Conservation (phyloP, 495 filamentous ascomycete genomes). For the Annulohypoxylon stygium region DNA sequence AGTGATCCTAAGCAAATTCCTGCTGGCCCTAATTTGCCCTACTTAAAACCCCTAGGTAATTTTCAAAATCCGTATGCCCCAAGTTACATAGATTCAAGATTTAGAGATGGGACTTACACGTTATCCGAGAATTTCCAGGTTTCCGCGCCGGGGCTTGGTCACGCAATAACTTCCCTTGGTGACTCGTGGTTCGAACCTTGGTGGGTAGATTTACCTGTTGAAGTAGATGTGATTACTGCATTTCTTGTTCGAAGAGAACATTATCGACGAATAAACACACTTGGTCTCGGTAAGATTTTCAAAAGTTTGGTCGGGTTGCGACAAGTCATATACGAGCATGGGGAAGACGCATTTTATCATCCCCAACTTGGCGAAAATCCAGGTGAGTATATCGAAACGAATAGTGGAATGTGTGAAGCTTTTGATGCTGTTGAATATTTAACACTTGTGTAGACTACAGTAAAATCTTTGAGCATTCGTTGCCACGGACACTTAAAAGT, state of each 20-base stretch:
- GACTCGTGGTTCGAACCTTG: background rate
- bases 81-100: too few relatives aligned
- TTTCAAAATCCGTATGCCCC: background rate
- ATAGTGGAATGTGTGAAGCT: too few relatives aligned
- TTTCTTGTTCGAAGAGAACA: conserved; percentile 17
- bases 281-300: background rate
- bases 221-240: conserved; percentile 14
- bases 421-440: background rate
- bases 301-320: conserved; percentile 8
- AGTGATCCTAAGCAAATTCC: background rate
- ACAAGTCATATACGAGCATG: conserved; percentile 11
- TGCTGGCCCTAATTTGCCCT: background rate
- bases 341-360: background rate
- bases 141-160: too few relatives aligned
- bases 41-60: background rate
- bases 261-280: background rate
- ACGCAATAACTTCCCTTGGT: too few relatives aligned
- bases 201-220: background rate
- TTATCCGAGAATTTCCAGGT: too few relatives aligned
- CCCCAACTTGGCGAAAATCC: background rate
- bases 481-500: conserved; percentile 5
- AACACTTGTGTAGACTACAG: background rate
- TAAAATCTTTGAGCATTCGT: background rate
- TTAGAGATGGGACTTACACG: too few relatives aligned
- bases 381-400: background rate